Percentiles rank a stretch among this genome's conserved stretches.
These are phyloP conservation scores for Irpex sp. DNA, from an alignment of 1,284 basidiomycete species.

Conservation along the genomic window DNA sequence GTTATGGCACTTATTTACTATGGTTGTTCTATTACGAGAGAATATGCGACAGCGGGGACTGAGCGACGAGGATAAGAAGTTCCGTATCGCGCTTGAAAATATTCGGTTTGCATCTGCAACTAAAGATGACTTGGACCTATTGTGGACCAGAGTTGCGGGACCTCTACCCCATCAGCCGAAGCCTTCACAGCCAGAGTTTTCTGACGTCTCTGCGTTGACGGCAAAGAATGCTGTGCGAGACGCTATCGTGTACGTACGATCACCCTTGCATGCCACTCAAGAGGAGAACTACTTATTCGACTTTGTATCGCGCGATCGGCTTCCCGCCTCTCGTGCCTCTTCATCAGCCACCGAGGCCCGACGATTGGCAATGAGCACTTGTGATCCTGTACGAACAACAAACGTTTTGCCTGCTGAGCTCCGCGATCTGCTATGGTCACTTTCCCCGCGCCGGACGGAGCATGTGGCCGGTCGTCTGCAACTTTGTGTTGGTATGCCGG, in stretches of 20 bases:
- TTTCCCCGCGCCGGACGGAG: neutral
- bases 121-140: neutral
- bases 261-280: neutral
- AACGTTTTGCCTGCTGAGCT: neutral
- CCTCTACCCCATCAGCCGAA: neutral
- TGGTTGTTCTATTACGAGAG: constrained; percentile 31
- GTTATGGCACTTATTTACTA: constrained; percentile 32
- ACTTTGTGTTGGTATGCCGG: constrained; percentile 36
- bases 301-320: neutral
- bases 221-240: neutral
- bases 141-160: neutral
- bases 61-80: neutral
- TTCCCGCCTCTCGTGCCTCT: neutral
- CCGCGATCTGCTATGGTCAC: neutral
- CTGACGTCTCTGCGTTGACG: neutral
- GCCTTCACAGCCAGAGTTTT: neutral
- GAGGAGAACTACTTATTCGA: neutral
- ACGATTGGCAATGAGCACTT: neutral
- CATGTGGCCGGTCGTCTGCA: constrained; percentile 12
- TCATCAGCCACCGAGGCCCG: neutral
- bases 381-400: neutral
- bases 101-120: neutral
- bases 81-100: neutral
- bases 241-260: neutral
- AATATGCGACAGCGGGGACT: constrained; percentile 34